Percentiles rank a stretch among this genome's conserved stretches.
Conservation (phyloP, 192 early-diverging fungal species). For the Gonapodya prolifera region DNA sequence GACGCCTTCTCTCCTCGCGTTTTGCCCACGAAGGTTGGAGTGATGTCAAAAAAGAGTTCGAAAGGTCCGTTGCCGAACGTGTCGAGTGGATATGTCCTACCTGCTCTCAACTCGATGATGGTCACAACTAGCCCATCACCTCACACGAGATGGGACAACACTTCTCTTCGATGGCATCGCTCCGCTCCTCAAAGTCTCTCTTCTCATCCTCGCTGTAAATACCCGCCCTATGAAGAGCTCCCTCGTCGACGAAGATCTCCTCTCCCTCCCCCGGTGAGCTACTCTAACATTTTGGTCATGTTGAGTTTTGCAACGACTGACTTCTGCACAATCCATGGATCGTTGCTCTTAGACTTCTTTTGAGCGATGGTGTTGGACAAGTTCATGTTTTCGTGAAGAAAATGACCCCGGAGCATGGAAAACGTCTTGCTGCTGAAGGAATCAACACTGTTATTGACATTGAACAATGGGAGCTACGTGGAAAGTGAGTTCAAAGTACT, state of each 20-base stretch:
- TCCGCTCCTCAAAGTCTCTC: background rate
- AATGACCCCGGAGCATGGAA: background rate
- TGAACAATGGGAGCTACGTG: background rate
- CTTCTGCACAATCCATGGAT: background rate
- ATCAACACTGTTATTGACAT: background rate
- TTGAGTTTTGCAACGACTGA: background rate
- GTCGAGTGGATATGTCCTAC: no score
- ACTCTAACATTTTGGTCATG: background rate
- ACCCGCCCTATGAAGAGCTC: background rate
- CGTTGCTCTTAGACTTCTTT: background rate
- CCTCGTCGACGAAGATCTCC: background rate
- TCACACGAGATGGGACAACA: background rate
- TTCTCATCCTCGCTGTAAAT: background rate
- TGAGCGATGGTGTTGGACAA: background rate
- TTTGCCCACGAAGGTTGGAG: no score
- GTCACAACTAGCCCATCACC: no score
- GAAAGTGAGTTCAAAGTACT: background rate
- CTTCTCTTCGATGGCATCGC: background rate
- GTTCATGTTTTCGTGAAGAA: background rate
- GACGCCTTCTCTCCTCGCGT: no score
- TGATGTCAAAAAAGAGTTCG: no score
- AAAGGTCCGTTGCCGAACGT: no score
- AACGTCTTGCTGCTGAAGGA: background rate
- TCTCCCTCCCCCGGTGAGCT: background rate
- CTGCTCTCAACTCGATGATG: no score